phyloP scores from a whole-genome alignment of 345 rosid genomes.

The Erucastrum elatum region DNA sequence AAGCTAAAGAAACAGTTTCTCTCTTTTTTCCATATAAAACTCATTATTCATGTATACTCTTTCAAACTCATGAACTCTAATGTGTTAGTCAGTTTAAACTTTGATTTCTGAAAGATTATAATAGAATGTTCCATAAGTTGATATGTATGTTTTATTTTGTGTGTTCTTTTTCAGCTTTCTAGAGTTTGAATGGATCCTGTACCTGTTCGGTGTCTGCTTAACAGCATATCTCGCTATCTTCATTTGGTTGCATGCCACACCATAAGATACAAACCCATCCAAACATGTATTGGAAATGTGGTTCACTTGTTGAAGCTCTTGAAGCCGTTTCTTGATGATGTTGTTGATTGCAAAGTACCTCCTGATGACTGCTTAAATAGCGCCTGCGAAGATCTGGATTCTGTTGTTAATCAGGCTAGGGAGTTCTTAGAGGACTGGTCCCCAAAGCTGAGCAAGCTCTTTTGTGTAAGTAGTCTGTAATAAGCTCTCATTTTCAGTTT shows the following conservation, averaged over 20 bases:
- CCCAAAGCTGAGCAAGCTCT: conserved; percentile 73
- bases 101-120: not conserved
- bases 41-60: not conserved
- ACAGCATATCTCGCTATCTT: conserved; percentile 82
- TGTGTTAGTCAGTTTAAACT: conserved; percentile 7
- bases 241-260: conserved; percentile 84
- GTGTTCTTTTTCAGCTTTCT: not conserved
- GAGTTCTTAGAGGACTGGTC: conserved; percentile 83
- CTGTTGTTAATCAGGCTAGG: conserved; percentile 66
- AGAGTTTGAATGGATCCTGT: conserved; percentile 60
- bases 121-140: not conserved
- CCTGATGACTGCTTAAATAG: conserved; percentile 53
- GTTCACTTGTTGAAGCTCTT: conserved; percentile 62
- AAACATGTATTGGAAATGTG: conserved; percentile 56
- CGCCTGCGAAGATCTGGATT: conserved; percentile 75
- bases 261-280: conserved; percentile 52
- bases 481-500: conserved; percentile 7
- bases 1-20: not conserved
- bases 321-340: conserved; percentile 77
- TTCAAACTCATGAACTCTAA: not conserved
- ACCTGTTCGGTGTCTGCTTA: conserved; percentile 63
- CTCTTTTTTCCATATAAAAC: not conserved
- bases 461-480: conserved; percentile 52
- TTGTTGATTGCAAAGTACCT: conserved; percentile 57
- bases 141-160: not conserved